A percentile compares a stretch with the other conserved stretches of the same genome.
Conservation (phyloP, 2,329 filamentous ascomycete genomes). For the Beauveria bassiana region DNA sequence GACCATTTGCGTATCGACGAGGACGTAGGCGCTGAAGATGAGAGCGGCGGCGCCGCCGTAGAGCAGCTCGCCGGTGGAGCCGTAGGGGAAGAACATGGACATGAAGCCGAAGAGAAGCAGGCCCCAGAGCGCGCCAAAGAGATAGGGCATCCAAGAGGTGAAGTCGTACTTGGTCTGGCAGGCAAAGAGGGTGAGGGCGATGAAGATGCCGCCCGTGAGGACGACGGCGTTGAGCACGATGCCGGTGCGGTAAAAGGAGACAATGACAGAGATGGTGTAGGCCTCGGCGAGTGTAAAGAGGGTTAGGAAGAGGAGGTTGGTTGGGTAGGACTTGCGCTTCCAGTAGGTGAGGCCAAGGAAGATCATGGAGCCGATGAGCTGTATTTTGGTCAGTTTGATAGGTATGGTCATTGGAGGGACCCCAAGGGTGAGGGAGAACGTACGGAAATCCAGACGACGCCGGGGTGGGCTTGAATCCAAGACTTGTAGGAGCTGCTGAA, state of each 20-base stretch:
- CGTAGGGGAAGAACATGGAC: slow-evolving; percentile 78
- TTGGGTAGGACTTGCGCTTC: slow-evolving; percentile 93
- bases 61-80: slow-evolving; percentile 72
- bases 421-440: slow-evolving; percentile 19
- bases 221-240: slow-evolving; percentile 87
- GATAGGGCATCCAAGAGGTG: slow-evolving; percentile 91
- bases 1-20: slow-evolving; percentile 93
- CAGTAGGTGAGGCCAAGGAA: slow-evolving; percentile 87
- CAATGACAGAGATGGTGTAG: slow-evolving; percentile 87
- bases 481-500: slow-evolving; percentile 67
- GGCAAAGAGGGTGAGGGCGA: slow-evolving; percentile 77
- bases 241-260: slow-evolving; percentile 75
- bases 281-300: slow-evolving; percentile 89
- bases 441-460: slow-evolving; percentile 78
- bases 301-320: slow-evolving; percentile 84
- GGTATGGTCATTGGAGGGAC: background rate
- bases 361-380: slow-evolving; percentile 71
- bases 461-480: slow-evolving; percentile 82
- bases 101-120: slow-evolving; percentile 91
- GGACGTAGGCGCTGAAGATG: slow-evolving; percentile 89
- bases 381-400: background rate
- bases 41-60: slow-evolving; percentile 78
- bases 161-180: slow-evolving; percentile 99
- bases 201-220: slow-evolving; percentile 76
- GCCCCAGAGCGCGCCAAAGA: slow-evolving; percentile 85